These are phyloP conservation scores for Taiwanofungus camphoratus DNA, from an alignment of 1,284 basidiomycete species.

Conservation along the genomic window DNA sequence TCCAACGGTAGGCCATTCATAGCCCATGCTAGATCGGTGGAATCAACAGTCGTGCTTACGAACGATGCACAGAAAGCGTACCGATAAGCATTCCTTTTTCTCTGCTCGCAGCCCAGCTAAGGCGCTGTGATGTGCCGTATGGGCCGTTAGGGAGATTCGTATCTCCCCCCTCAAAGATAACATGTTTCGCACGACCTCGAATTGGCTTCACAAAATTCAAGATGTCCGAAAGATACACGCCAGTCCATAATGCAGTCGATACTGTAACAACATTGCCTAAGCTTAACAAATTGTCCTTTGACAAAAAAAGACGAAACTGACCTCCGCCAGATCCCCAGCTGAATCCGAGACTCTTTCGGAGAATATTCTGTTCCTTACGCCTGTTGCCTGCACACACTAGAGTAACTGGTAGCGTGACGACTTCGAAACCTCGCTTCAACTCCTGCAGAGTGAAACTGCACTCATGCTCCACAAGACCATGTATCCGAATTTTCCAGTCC, in stretches of 20 bases:
- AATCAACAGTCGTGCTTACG: too few species aligned
- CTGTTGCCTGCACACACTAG: conserved; percentile 67
- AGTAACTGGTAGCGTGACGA: conserved; percentile 60
- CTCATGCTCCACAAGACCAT: conserved; percentile 42
- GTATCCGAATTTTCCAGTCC: conserved; percentile 48
- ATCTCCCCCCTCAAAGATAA: conserved; percentile 63
- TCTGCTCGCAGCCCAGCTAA: conserved; percentile 44
- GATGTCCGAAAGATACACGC: conserved; percentile 57
- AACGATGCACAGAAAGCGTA: background rate
- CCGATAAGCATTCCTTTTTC: conserved; percentile 53
- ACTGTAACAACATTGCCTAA: conserved; percentile 27
- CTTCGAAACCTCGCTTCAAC: conserved; percentile 41
- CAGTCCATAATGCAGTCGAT: conserved; percentile 63
- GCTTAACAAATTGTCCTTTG: too few species aligned
- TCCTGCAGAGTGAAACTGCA: conserved; percentile 38
- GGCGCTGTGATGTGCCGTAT: conserved; percentile 56
- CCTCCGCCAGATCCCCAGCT: conserved; percentile 48
- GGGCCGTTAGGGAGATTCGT: conserved; percentile 53
- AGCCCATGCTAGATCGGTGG: conserved; percentile 38
- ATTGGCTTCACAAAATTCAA: conserved; percentile 44
- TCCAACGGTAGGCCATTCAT: conserved; percentile 57
- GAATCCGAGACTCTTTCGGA: conserved; percentile 59
- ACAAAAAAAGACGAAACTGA: too few species aligned
- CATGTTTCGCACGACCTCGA: conserved; percentile 39
- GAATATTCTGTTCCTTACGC: conserved; percentile 65